Base-by-base conservation (phyloP, 1,139 yeast species). In the Pichia sp. region DNA sequence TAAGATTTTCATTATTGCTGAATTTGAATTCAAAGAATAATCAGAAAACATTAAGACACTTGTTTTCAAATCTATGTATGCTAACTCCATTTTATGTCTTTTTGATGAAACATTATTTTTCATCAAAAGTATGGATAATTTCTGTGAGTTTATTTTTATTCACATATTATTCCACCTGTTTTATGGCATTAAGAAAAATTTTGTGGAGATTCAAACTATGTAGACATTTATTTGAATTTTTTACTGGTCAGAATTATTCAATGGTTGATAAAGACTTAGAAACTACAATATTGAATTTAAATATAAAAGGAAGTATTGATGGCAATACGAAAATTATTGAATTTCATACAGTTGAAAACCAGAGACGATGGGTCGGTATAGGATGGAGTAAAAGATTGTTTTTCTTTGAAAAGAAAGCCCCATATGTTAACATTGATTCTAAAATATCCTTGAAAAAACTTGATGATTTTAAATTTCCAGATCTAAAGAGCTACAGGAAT, bases 281-380 rank as follows among this genome's bases (percentile, higher is more conserved):
- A 20, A 26, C 40, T 3, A 23, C 46, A 10, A 26, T 45, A 10
- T 20, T 40, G 14, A 45, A 33, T 9, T 16, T 45, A 9, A 35
- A 33, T n/a, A 35, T 35, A 1, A 39, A 33, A 16, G 38, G 29
- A 4, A 35, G 35, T 13, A 20, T 36, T 9, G 38, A 40, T 35
- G 30, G 74, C 2, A 65, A 70, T 4, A 70, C 65, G 38, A 60
- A 74, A 49, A 61, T 68, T 1, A 68, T 77, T 1, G 60, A 68
- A 38, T 76, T 78, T 50, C 74, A 69, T 41, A 59, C 77, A 1
- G 55, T 73, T 33, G 81, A 78, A 49, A 74, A 78, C 50, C 78
- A 78, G 54, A 64, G 85, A 51, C 62, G 82, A 40, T 77, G 83
- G 82, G 38, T 76, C 4, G 82, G 79, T 0, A 46, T 77, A 18